Conservation (phyloP, 441 rosid genomes). For the Populus hybrid region DNA sequence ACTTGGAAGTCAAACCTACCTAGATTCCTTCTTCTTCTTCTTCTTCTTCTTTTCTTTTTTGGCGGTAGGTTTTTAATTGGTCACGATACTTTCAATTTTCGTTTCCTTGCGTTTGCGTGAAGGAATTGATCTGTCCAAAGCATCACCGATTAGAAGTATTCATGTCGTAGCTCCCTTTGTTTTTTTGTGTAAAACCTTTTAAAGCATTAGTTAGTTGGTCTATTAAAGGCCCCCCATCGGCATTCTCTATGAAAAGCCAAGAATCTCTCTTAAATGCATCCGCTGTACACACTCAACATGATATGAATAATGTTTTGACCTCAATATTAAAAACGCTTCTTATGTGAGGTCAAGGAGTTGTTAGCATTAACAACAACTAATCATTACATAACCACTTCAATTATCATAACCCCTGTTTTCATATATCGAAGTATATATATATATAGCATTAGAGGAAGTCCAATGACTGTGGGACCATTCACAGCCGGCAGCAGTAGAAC, state of each 20-base stretch:
- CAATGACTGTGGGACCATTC: too few relatives aligned
- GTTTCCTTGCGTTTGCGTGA: background rate
- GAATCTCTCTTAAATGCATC: background rate
- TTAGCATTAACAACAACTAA: background rate
- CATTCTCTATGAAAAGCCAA: background rate
- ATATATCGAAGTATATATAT: too few relatives aligned
- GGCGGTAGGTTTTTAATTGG: background rate
- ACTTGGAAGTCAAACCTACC: background rate
- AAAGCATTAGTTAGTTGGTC: background rate
- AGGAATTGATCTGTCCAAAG: background rate
- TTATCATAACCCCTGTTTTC: too few relatives aligned
- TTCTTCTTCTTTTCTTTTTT: too few relatives aligned
- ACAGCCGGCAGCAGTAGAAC: too few relatives aligned
- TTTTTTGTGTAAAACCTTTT: too few relatives aligned
- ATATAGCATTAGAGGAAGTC: too few relatives aligned
- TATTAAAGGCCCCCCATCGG: background rate
- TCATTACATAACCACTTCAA: background rate
- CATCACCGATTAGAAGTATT: background rate
- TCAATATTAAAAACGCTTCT: too few relatives aligned
- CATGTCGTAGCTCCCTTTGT: background rate
- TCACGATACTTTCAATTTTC: too few relatives aligned
- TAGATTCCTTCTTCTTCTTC: background rate
- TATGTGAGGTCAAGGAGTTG: background rate
- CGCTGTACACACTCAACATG: background rate
- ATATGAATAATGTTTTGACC: too few relatives aligned